These are phyloP conservation scores for Mycena venus DNA, from an alignment of 768 basidiomycete genomes.

Conservation along the genomic window DNA sequence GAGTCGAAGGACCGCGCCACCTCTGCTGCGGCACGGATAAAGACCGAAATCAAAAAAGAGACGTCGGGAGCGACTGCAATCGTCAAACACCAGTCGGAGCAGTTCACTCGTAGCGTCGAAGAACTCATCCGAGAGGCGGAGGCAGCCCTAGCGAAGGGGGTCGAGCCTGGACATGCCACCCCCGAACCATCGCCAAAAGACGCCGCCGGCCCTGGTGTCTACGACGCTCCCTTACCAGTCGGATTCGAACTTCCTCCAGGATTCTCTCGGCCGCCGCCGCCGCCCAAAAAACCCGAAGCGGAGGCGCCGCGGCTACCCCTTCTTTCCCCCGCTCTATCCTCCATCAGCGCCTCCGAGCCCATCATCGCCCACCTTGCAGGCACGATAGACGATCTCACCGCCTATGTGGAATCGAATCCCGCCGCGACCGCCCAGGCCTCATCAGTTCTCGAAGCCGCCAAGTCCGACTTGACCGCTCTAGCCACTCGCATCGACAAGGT, in stretches of 20 bases:
- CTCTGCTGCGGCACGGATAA: conserved; percentile 58
- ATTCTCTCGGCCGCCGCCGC: conserved; percentile 71
- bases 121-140: conserved; percentile 82
- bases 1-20: conserved; percentile 62
- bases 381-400: conserved; percentile 93
- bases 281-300: conserved; percentile 56
- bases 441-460: conserved; percentile 84
- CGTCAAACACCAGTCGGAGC: conserved; percentile 58
- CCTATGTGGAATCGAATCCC: conserved; percentile 84
- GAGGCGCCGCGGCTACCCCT: conserved; percentile 69
- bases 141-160: conserved; percentile 69
- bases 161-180: conserved; percentile 44
- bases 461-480: conserved; percentile 83
- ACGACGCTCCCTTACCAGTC: conserved; percentile 84
- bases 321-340: conserved; percentile 83
- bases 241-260: conserved; percentile 96
- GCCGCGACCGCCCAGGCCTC: conserved; percentile 75
- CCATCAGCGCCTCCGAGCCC: conserved; percentile 85
- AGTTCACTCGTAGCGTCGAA: conserved; percentile 73
- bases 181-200: conserved; percentile 26
- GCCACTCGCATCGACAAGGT: conserved; percentile 82
- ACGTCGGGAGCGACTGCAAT: conserved; percentile 43
- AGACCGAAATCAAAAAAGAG: conserved; percentile 61
- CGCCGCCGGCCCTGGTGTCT: conserved; percentile 58
- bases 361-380: conserved; percentile 92